Evolutionary conservation across 192 early-diverging fungal species (phyloP).

Genomic region (Gonapodya sp.): DNA sequence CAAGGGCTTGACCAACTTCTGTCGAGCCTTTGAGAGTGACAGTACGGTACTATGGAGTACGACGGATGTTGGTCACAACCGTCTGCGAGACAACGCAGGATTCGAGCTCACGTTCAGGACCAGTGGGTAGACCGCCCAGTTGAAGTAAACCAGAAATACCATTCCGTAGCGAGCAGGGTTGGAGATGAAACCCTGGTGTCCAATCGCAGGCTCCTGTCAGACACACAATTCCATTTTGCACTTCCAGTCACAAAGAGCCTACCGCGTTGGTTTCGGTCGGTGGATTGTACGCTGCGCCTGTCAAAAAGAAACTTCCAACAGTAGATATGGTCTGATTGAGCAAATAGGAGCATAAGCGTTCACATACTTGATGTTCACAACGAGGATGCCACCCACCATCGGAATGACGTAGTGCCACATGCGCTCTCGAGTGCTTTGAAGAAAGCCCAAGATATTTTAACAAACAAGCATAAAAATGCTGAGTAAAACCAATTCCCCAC

Average conservation of each 20-base stretch:
- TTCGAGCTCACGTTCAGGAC: not conserved
- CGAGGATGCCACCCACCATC: too few relatives aligned
- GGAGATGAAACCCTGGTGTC: not conserved
- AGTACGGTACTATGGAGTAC: not conserved
- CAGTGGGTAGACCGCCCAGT: not conserved
- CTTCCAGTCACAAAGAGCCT: too few relatives aligned
- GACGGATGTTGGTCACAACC: too few relatives aligned
- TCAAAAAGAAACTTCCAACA: not conserved
- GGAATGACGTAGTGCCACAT: slow-evolving; percentile 3
- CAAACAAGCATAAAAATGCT: not conserved
- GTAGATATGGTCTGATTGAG: not conserved
- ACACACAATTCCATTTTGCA: not conserved
- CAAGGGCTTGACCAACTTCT: not conserved
- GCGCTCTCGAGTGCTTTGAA: not conserved
- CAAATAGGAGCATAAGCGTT: not conserved
- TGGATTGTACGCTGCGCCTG: not conserved
- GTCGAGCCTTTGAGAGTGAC: not conserved
- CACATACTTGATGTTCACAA: too few relatives aligned
- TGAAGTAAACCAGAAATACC: not conserved
- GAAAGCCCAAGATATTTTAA: too few relatives aligned
- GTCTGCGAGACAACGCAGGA: too few relatives aligned
- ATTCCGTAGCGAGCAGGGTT: not conserved
- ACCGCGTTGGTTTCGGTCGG: not conserved
- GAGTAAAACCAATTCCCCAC: not conserved
- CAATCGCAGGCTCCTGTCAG: not conserved